phyloP scores from a whole-genome alignment of 495 filamentous ascomycete species.

The Penicillium ochrochloron region DNA sequence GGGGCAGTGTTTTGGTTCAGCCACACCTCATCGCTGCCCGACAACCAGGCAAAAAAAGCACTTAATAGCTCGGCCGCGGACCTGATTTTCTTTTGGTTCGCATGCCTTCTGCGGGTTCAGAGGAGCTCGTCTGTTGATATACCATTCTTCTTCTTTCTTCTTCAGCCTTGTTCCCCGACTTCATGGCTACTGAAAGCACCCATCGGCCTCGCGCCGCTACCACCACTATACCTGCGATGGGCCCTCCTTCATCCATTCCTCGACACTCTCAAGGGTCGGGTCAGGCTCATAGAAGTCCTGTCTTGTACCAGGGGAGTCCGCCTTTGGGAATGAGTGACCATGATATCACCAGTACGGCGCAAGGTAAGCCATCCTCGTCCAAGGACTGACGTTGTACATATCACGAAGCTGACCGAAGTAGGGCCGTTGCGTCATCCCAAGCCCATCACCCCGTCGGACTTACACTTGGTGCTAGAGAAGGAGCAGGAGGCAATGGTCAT shows the following conservation, averaged over 20 bases:
- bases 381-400: background rate
- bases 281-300: constrained; percentile 20
- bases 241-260: constrained; percentile 35
- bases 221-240: constrained; percentile 52
- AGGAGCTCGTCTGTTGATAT: constrained; percentile 17
- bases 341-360: constrained; percentile 61
- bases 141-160: background rate
- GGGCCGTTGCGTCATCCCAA: constrained; percentile 80
- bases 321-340: constrained; percentile 50
- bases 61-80: constrained; percentile 9
- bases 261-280: constrained; percentile 33
- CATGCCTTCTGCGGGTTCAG: constrained; percentile 31
- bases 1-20: constrained; percentile 23
- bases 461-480: constrained; percentile 86
- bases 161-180: constrained; percentile 45
- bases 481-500: constrained; percentile 93
- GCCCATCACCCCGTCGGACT: constrained; percentile 82
- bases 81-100: background rate
- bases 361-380: constrained; percentile 41
- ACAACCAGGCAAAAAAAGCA: constrained; percentile 15
- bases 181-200: constrained; percentile 63
- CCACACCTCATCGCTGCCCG: constrained; percentile 21
- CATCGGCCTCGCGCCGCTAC: constrained; percentile 56
- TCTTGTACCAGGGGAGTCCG: constrained; percentile 38
- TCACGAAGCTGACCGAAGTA: constrained; percentile 10